Conservation (phyloP, 2,329 filamentous ascomycete genomes). For the Colletotrichum caudatum region DNA sequence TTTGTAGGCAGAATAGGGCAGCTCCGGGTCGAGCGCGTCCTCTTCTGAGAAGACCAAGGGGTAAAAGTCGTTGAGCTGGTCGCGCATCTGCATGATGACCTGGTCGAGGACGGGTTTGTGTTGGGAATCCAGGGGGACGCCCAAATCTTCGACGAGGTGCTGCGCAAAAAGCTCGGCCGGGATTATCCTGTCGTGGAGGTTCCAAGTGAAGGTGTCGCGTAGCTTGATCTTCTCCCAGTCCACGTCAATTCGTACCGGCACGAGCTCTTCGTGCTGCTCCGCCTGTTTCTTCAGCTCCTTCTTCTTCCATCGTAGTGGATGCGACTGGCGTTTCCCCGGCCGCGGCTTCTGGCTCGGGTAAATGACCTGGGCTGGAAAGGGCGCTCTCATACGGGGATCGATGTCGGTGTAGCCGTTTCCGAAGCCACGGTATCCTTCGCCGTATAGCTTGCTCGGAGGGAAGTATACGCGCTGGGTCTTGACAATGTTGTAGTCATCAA, state of each 20-base stretch:
- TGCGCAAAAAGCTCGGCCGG: constrained; percentile 85
- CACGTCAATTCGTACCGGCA: constrained; percentile 91
- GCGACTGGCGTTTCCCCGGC: constrained; percentile 81
- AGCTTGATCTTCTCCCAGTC: constrained; percentile 96
- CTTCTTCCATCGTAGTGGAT: constrained; percentile 77
- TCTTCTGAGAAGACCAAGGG: constrained; percentile 92
- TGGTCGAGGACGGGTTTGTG: constrained; percentile 72
- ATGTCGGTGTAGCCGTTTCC: constrained; percentile 87
- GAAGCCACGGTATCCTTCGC: constrained; percentile 86
- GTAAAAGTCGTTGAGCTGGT: constrained; percentile 93
- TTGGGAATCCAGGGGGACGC: constrained; percentile 70
- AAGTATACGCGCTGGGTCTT: constrained; percentile 67
- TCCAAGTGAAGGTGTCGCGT: constrained; percentile 98
- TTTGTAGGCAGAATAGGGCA: constrained; percentile 94
- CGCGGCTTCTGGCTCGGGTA: constrained; percentile 84
- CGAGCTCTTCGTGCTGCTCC: constrained; percentile 90
- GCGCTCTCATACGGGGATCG: constrained; percentile 37
- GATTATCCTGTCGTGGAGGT: constrained; percentile 90
- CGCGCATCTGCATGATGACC: constrained; percentile 77
- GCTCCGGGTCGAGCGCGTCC: constrained; percentile 87
- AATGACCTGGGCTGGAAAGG: constrained; percentile 61
- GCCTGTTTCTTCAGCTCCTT: constrained; percentile 88
- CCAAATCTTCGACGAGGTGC: constrained; percentile 92
- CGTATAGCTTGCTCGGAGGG: constrained; percentile 70
- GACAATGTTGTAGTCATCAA: constrained; percentile 76